Evolutionary conservation across 2,329 filamentous ascomycete genomes (phyloP), one percentile per base, ranked within the genome.

Genomic region (Arthrobotrys conoides): DNA sequence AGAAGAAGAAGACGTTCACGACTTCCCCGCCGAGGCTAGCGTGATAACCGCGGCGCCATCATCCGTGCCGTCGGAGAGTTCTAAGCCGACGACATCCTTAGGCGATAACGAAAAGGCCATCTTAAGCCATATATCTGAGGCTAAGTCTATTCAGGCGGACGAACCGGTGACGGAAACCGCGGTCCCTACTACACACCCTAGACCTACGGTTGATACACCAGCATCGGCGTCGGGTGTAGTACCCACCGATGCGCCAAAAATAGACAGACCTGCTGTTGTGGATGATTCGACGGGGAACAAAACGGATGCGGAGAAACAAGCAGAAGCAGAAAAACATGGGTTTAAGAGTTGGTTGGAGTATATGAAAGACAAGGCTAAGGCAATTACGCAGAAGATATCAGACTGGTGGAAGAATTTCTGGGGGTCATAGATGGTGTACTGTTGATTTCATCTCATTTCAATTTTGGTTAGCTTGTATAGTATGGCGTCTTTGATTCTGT

Each of bases 351-450:
- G 81, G 80, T 65, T 81, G 6, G 81, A 82, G 24, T 81, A 81
- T 14, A 71, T 81, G 22, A 81, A 81, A 63, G 64, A 64, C 55
- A 82, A 81, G 44, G 80, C 80, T 1, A 59, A 81, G n/a, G 75
- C 79, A 10, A 33, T 82, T 46, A 82, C 80, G 65, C 71, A 77
- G 3, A 79, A 78, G 41, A 69, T 82, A 46, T 73, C 81, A 46
- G 78, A 81, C n/a, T 82, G 81, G 80, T 81, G 80, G 81, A 77
- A 71, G 12, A 80, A 79, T 16, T 76, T 81, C 53, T 81, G 79
- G 79, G 77, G 63, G 41, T 75, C 80, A 46, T 79, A 75, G 44
- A 57, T 41, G 30, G 33, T 59, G 10, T 16, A 46, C n/a, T 76
- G 18, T 30, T 65, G 24, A 20, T 76, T 12, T 57, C n/a, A 12